A percentile compares a stretch with the other conserved stretches of the same genome.
Conservation (phyloP, 106 monocot genomes). For the Platanthera zijinensis region DNA sequence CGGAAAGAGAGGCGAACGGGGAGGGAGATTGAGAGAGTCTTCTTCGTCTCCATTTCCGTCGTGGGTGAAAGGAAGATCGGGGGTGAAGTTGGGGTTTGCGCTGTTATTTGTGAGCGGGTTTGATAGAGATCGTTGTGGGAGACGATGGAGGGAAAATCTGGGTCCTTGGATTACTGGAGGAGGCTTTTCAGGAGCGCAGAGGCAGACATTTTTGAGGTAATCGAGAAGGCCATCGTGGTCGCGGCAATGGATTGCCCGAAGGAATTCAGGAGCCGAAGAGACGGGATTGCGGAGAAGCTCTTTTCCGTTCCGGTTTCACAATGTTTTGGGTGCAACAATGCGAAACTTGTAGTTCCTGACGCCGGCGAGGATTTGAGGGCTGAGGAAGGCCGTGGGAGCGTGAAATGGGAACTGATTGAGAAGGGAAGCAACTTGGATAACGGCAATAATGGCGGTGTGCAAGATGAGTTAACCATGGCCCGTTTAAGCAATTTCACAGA, state of each 20-base stretch:
- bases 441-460: conserved; percentile 12
- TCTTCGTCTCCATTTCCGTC: too few relatives aligned
- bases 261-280: conserved; percentile 37
- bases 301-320: conserved; percentile 23
- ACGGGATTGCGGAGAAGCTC: conserved; percentile 43
- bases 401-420: conserved; percentile 12
- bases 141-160: background rate
- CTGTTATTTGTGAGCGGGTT: background rate
- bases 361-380: conserved; percentile 10
- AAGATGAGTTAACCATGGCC: conserved; percentile 14
- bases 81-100: background rate
- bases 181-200: conserved; percentile 43
- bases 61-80: background rate
- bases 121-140: background rate
- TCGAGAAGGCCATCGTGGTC: conserved; percentile 66
- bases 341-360: conserved; percentile 8
- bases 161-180: conserved; percentile 48
- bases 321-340: conserved; percentile 29
- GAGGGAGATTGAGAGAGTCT: background rate
- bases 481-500: conserved; percentile 42
- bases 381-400: conserved; percentile 20
- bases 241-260: conserved; percentile 48
- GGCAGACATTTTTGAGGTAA: conserved; percentile 48
- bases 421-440: conserved; percentile 32
- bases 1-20: background rate